phyloP scores from a whole-genome alignment of 1,284 basidiomycete species.

The Taiwanofungus camphoratus region DNA sequence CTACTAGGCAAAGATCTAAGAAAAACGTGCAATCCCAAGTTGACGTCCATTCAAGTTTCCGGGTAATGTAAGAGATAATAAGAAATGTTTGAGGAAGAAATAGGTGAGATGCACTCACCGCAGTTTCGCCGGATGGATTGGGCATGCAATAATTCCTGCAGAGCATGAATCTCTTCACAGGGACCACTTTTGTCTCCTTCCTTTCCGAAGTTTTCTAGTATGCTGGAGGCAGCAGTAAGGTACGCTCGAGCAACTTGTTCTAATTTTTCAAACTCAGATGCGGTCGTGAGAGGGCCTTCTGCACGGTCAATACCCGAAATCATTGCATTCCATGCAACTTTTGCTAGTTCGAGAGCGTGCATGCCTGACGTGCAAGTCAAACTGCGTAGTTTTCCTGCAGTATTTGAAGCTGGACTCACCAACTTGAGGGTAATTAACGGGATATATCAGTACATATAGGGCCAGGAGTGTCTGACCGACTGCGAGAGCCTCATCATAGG shows the following conservation, averaged over 20 bases:
- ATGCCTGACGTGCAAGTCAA: slow-evolving; percentile 41
- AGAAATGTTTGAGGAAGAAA: no score
- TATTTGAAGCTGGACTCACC: slow-evolving; percentile 40
- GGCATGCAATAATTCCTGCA: slow-evolving; percentile 28
- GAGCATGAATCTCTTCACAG: slow-evolving; percentile 41
- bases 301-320: slow-evolving; percentile 22
- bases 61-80: no score
- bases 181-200: slow-evolving; percentile 63
- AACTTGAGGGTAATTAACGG: slow-evolving; percentile 70
- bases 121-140: background rate
- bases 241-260: slow-evolving; percentile 27
- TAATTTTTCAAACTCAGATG: slow-evolving; percentile 5
- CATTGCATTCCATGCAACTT: slow-evolving; percentile 65
- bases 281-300: slow-evolving; percentile 15
- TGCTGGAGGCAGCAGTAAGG: slow-evolving; percentile 35
- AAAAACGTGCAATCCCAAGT: no score
- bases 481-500: slow-evolving; percentile 45
- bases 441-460: slow-evolving; percentile 63
- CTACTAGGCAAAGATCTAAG: no score
- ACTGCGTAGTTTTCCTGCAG: background rate
- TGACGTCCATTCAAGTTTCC: no score
- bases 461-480: slow-evolving; percentile 54
- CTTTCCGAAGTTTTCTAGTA: slow-evolving; percentile 42
- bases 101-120: no score
- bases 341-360: slow-evolving; percentile 69